Base-by-base conservation (phyloP, 257 asterid genomes). In the Mentha longifolia region DNA sequence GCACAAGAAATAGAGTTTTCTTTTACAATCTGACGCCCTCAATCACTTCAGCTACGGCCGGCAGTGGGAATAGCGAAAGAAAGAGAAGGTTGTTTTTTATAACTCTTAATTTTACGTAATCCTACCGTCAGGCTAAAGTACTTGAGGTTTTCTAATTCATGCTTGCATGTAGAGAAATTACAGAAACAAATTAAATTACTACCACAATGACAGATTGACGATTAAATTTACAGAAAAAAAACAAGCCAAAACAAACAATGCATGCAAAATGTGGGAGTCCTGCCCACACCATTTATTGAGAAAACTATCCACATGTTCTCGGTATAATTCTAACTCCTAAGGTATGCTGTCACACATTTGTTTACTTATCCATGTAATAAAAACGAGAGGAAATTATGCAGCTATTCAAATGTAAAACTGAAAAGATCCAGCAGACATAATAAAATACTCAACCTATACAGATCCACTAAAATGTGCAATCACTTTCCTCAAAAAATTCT, bases 241-340 rank as follows among this genome's bases (percentile, higher is more conserved):
- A 11, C 39, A 30, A 52, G 42, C 19, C 19, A 28, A 28, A 7
- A 14, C n/a, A 57, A 13, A 57, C 62, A 57, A 25, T 56, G 4
- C 17, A 57, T 1, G 7, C 5, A 56, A 2, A 13, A 11, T 17
- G 12, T 57, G 63, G 42, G 20, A 28, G 12, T 57, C 63, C 41
- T 58, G 3, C 10, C 42, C 63, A 58, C 22, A 14, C 63, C 35
- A 20, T 54, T 20, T 54, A 3, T 9, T 9, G n/a, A 46, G 52
- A 54, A 54, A 54, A 10, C 60, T 19, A 54, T 20, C 33, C 59
- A 19, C 28, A 25, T 56, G 57, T 50, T 50, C 28, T 17, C 12
- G 54, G 25, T 17, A 46, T 3, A 39, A 22, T 37, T 43, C 49
- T 66, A 61, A 70, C 54, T 71, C 33, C 60, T 51, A 43, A 20